Conservation (phyloP, 2,329 filamentous ascomycete genomes). For the Ustulina deusta region DNA sequence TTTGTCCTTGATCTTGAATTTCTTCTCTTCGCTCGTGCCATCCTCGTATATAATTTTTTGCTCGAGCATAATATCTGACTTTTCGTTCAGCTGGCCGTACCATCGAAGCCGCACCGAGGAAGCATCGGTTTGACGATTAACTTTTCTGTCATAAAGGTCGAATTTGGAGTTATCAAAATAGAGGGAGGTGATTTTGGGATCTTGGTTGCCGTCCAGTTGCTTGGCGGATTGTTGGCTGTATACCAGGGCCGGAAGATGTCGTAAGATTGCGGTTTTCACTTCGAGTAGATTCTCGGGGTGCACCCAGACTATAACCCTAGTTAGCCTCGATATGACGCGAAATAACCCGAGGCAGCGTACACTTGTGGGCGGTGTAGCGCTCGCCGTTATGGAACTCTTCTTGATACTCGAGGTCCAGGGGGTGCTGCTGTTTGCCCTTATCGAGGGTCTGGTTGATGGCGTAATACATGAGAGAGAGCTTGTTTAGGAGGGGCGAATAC, state of each 20-base stretch:
- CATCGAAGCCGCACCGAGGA: slow-evolving; percentile 88
- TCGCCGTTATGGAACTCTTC: slow-evolving; percentile 73
- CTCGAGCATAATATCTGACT: slow-evolving; percentile 86
- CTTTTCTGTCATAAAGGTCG: slow-evolving; percentile 86
- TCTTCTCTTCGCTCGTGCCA: slow-evolving; percentile 81
- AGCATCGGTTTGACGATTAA: slow-evolving; percentile 79
- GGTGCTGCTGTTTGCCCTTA: slow-evolving; percentile 59
- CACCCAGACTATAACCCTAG: slow-evolving; percentile 78
- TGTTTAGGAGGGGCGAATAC: slow-evolving; percentile 89
- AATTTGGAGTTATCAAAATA: slow-evolving; percentile 95
- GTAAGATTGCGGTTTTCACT: slow-evolving; percentile 94
- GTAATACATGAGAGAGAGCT: slow-evolving; percentile 94
- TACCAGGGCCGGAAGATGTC: slow-evolving; percentile 88
- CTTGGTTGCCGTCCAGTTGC: slow-evolving; percentile 81
- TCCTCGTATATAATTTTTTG: slow-evolving; percentile 87
- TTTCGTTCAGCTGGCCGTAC: slow-evolving; percentile 85
- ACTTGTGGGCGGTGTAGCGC: slow-evolving; percentile 88
- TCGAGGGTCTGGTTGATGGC: slow-evolving; percentile 89
- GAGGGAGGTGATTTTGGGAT: slow-evolving; percentile 92
- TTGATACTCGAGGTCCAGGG: slow-evolving; percentile 63
- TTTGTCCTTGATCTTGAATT: slow-evolving; percentile 91
- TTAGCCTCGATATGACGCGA: slow-evolving; percentile 49
- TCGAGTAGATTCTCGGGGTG: slow-evolving; percentile 95
- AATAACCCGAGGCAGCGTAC: slow-evolving; percentile 59
- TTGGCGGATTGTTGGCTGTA: slow-evolving; percentile 91